Percentiles rank a stretch among this genome's conserved stretches.
Evolutionary conservation across 2,329 filamentous ascomycete species (phyloP).

Genomic region (Trichoderma lentiforme): DNA sequence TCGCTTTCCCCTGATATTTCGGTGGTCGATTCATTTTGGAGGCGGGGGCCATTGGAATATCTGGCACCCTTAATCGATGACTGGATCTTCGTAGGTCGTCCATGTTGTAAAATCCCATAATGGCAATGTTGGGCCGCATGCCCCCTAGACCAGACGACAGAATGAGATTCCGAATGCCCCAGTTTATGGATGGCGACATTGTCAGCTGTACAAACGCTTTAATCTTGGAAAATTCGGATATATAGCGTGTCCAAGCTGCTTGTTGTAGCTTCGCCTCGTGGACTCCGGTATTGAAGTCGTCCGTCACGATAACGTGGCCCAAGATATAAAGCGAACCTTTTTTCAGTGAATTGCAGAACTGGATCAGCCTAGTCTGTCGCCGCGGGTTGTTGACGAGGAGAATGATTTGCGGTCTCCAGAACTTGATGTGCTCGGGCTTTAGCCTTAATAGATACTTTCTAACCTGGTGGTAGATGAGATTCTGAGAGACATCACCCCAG

Average conservation of each 20-base stretch:
- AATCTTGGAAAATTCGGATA: constrained; percentile 75
- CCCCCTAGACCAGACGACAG: constrained; percentile 78
- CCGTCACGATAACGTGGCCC: constrained; percentile 82
- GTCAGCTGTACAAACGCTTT: constrained; percentile 88
- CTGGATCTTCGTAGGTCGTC: constrained; percentile 65
- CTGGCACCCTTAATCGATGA: constrained; percentile 56
- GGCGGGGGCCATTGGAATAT: constrained; percentile 39
- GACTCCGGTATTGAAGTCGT: constrained; percentile 75
- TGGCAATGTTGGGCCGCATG: constrained; percentile 84
- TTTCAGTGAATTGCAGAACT: constrained; percentile 88
- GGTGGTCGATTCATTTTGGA: constrained; percentile 31
- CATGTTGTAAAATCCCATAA: constrained; percentile 77
- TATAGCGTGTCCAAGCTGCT: constrained; percentile 79
- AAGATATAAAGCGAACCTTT: constrained; percentile 83
- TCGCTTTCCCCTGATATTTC: constrained; percentile 32
- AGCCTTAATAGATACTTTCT: constrained; percentile 83
- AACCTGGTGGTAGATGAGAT: constrained; percentile 81
- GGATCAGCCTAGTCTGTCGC: constrained; percentile 77
- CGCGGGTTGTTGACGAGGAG: constrained; percentile 79
- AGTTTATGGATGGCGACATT: constrained; percentile 77
- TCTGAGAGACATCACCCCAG: constrained; percentile 89
- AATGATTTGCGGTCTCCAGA: constrained; percentile 86
- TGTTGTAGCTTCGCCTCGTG: constrained; percentile 80
- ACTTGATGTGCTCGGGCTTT: constrained; percentile 85
- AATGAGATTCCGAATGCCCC: constrained; percentile 81